phyloP scores from a whole-genome alignment of 805 yeast species.

The Saccharomycopsis lassenensis region DNA sequence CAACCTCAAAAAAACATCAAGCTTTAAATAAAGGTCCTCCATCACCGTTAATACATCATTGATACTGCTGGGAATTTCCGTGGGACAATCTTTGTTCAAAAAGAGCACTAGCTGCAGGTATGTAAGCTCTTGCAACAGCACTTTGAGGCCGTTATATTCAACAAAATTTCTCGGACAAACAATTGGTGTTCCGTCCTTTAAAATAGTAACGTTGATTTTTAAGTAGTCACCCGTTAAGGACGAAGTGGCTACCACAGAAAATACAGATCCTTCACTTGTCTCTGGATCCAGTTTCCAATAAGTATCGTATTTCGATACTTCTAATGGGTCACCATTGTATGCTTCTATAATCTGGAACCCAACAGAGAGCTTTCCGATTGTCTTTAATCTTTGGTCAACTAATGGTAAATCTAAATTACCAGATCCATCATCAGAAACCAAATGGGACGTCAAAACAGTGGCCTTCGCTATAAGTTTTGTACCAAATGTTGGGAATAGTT shows the following conservation, averaged over 20 bases:
- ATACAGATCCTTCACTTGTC: slow-evolving; percentile 21
- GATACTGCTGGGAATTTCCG: slow-evolving; percentile 1
- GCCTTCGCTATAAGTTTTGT: slow-evolving; percentile 86
- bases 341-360: slow-evolving; percentile 80
- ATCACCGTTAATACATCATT: too few relatives aligned
- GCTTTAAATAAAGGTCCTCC: slow-evolving; percentile 44
- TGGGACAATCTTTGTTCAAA: slow-evolving; percentile 26
- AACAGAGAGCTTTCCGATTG: slow-evolving; percentile 72
- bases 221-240: slow-evolving; percentile 77
- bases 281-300: slow-evolving; percentile 59
- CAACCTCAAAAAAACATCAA: slow-evolving; percentile 44
- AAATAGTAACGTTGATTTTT: slow-evolving; percentile 54
- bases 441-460: slow-evolving; percentile 65
- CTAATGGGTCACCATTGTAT: slow-evolving; percentile 73
- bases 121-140: background rate
- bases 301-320: slow-evolving; percentile 86
- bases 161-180: slow-evolving; percentile 62
- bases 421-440: slow-evolving; percentile 25
- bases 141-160: slow-evolving; percentile 25
- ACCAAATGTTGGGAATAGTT: slow-evolving; percentile 89
- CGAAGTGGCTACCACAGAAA: slow-evolving; percentile 82
- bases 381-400: slow-evolving; percentile 68
- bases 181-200: slow-evolving; percentile 79
- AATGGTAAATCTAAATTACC: slow-evolving; percentile 51
- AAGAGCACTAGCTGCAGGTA: slow-evolving; percentile 18